Evolutionary conservation across 2,329 filamentous ascomycete genomes (phyloP), one percentile per base, ranked within the genome.

Genomic region (Fusarium coffeatum): DNA sequence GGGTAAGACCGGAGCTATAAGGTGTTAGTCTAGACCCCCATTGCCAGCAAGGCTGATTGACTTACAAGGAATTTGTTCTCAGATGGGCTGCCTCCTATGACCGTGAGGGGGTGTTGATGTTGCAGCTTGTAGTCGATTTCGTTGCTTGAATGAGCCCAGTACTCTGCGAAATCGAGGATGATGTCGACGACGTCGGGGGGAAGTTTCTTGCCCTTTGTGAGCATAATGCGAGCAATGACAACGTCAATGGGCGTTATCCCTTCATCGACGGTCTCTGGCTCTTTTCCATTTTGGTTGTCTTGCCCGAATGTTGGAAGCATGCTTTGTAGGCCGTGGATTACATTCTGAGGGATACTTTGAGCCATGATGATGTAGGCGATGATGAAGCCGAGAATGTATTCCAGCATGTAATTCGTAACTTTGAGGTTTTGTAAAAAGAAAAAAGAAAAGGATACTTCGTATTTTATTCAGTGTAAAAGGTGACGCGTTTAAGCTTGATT

Each of bases 121-220:
- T 77, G 66, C 6, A 53, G 54, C 6, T 46, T 48, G 43, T 69
- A 79, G 20, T 80, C 67, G 15, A 80, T 67, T 28, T 75, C 74
- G 23, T 77, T 80, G 53, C 72, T 76, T 3, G 84, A 83, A 68
- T 85, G 85, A 16, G 84, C 84, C 88, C 89, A 91, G 76, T 90
- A 90, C 76, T 90, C 88, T 57, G 88, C 89, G 28, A 80, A 75
- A 72, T 91, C 88, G 56, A 90, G 77, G 47, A 91, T 83, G 47
- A 77, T 75, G 71, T 90, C 84, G 40, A 88, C 79, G 0, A 91
- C 63, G 64, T 90, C 88, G 3, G 81, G 76, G 0, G 89, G 88
- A 3, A 90, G 78, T 4, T 75, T 75, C 9, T 78, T 76, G 13
- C 77, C 79, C 55, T 81, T 80, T 27, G 72, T 73, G n/a, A 90